phyloP scores from a whole-genome alignment of 345 rosid genomes.

The Eucalyptus tenuipes region DNA sequence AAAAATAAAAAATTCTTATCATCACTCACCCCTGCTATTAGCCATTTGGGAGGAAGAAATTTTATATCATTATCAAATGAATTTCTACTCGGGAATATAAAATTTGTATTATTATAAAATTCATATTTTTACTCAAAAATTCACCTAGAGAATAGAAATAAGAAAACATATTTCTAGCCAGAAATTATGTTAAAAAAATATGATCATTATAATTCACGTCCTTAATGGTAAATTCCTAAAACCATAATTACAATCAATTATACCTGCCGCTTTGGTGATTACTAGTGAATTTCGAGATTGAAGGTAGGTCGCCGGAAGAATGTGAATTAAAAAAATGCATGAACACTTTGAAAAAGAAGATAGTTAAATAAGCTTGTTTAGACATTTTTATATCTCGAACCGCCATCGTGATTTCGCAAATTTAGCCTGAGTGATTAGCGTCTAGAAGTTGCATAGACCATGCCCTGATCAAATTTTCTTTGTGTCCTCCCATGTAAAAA shows the following conservation, averaged over 20 bases:
- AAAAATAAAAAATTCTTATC: too few species aligned
- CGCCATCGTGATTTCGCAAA: rapidly evolving
- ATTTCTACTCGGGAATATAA: rapidly evolving
- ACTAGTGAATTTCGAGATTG: not conserved
- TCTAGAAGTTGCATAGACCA: not conserved
- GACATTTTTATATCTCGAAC: not conserved
- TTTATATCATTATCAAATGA: rapidly evolving
- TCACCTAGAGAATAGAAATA: too few species aligned
- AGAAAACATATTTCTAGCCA: too few species aligned
- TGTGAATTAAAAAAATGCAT: not conserved
- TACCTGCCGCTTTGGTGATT: not conserved
- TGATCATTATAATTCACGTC: too few species aligned
- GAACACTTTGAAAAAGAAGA: not conserved
- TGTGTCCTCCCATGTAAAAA: not conserved
- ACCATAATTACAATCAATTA: not conserved
- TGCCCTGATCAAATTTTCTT: not conserved
- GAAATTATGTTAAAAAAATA: too few species aligned
- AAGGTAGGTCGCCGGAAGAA: not conserved
- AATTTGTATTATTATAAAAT: too few species aligned
- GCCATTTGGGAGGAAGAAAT: too few species aligned
- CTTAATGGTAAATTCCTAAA: not conserved
- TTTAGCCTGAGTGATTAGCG: not conserved
- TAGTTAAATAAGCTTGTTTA: not conserved
- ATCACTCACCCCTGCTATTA: rapidly evolving
- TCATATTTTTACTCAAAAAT: too few species aligned